Conservation (phyloP, 768 basidiomycete species). For the Phanerodontia chrysosporium region DNA sequence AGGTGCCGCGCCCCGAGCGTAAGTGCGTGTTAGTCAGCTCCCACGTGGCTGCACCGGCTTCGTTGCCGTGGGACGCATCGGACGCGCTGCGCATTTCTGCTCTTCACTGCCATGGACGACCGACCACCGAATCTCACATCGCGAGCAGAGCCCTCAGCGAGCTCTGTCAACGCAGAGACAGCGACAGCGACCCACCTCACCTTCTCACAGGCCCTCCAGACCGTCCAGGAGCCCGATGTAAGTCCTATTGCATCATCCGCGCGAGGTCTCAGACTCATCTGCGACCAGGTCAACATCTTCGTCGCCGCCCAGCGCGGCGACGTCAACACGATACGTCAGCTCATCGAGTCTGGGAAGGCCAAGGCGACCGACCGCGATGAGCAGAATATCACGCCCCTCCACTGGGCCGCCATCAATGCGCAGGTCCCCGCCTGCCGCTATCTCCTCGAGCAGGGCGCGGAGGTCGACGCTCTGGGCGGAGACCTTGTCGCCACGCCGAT, state of each 20-base stretch:
- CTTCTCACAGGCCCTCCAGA: constrained; percentile 39
- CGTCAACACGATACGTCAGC: constrained; percentile 52
- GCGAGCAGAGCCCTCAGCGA: constrained; percentile 48
- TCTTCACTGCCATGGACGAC: constrained; percentile 21
- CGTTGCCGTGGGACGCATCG: neutral
- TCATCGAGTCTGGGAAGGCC: constrained; percentile 69
- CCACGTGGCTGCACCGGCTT: neutral
- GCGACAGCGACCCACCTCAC: constrained; percentile 45
- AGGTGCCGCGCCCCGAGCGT: neutral
- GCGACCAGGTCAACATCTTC: constrained; percentile 60
- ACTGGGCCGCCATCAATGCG: constrained; percentile 98
- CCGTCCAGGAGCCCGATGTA: constrained; percentile 38
- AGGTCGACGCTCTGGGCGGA: constrained; percentile 91
- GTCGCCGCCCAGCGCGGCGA: constrained; percentile 88
- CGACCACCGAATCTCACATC: constrained; percentile 33
- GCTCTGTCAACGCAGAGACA: constrained; percentile 33
- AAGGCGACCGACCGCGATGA: constrained; percentile 76
- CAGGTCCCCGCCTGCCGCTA: constrained; percentile 86
- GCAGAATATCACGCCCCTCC: constrained; percentile 91
- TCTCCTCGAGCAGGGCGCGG: constrained; percentile 88
- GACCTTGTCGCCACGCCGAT: constrained; percentile 92
- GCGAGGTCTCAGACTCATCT: constrained; percentile 5
- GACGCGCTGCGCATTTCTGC: neutral
- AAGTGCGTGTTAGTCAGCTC: neutral
- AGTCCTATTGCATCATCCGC: constrained; percentile 13